These are phyloP conservation scores for Leccinum fibrillosum DNA, from an alignment of 768 basidiomycete species.

Conservation along the genomic window DNA sequence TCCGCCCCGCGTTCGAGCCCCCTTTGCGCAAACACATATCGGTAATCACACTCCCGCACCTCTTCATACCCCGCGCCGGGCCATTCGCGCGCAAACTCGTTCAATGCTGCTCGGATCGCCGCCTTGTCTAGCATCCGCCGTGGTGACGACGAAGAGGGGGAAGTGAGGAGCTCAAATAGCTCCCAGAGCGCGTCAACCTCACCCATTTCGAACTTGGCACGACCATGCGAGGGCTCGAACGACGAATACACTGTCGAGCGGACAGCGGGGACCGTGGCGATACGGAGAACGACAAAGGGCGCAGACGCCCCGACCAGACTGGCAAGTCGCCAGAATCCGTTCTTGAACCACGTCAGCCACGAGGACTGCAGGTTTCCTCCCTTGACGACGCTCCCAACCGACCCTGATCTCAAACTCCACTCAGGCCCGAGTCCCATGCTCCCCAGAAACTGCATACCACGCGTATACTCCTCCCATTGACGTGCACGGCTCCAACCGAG, in stretches of 20 bases:
- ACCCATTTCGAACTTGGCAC: slow-evolving; percentile 53
- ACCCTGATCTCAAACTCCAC: neutral
- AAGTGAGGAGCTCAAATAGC: slow-evolving; percentile 27
- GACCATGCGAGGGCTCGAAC: slow-evolving; percentile 35
- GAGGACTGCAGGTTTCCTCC: neutral
- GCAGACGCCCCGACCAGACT: slow-evolving; percentile 16
- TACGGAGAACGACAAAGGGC: neutral
- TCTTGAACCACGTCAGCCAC: slow-evolving; percentile 7
- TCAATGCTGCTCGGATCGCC: slow-evolving; percentile 42
- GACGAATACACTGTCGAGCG: slow-evolving; percentile 4
- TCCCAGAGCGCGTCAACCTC: slow-evolving; percentile 43
- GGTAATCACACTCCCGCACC: slow-evolving; percentile 58
- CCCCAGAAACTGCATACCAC: slow-evolving; percentile 63
- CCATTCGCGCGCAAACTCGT: slow-evolving; percentile 37
- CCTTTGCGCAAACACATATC: slow-evolving; percentile 74
- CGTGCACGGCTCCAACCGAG: slow-evolving; percentile 69
- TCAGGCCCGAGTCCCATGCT: slow-evolving; percentile 81
- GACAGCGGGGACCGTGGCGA: neutral
- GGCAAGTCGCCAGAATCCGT: slow-evolving; percentile 17
- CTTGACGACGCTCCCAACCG: neutral
- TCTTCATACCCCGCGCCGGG: slow-evolving; percentile 51
- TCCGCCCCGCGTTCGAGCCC: slow-evolving; percentile 56
- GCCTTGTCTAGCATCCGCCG: slow-evolving; percentile 36
- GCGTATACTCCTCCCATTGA: slow-evolving; percentile 55
- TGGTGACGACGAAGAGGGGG: neutral